Conservation (phyloP, 2,329 filamentous ascomycete species). For the Dothideomycetes sp. region DNA sequence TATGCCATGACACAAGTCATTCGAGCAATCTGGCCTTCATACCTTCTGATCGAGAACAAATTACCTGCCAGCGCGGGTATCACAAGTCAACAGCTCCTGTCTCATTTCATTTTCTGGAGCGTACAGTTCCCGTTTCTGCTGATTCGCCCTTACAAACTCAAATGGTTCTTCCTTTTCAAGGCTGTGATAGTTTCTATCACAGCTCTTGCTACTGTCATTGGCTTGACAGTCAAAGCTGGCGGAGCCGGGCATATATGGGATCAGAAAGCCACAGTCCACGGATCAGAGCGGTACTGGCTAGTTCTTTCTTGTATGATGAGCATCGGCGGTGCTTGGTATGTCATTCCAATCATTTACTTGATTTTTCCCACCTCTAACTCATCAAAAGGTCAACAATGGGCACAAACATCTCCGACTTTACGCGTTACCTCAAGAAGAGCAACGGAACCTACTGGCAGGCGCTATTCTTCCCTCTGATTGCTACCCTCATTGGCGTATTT, state of each 20-base stretch:
- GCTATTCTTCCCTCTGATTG: constrained; percentile 36
- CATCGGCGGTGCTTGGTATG: too few species aligned
- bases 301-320: too few species aligned
- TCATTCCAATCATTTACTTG: too few species aligned
- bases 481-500: constrained; percentile 36
- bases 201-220: constrained; percentile 5
- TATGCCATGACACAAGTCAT: constrained; percentile 41
- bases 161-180: constrained; percentile 39
- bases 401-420: constrained; percentile 25
- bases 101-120: constrained; percentile 48
- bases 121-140: constrained; percentile 43
- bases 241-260: constrained; percentile 19
- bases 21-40: constrained; percentile 48
- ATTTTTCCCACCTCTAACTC: too few species aligned
- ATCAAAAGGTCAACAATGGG: constrained; percentile 20
- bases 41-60: constrained; percentile 40
- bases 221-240: constrained; percentile 13
- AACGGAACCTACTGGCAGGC: constrained; percentile 23
- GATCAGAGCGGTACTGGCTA: constrained; percentile 16
- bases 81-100: constrained; percentile 44
- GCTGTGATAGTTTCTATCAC: constrained; percentile 19
- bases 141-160: constrained; percentile 44
- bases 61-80: constrained; percentile 42
- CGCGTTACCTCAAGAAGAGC: constrained; percentile 20
- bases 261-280: constrained; percentile 17